Evolutionary conservation across 2,329 filamentous ascomycete species (phyloP), one percentile per base, ranked within the genome.

Genomic region (Xylaria digitata): DNA sequence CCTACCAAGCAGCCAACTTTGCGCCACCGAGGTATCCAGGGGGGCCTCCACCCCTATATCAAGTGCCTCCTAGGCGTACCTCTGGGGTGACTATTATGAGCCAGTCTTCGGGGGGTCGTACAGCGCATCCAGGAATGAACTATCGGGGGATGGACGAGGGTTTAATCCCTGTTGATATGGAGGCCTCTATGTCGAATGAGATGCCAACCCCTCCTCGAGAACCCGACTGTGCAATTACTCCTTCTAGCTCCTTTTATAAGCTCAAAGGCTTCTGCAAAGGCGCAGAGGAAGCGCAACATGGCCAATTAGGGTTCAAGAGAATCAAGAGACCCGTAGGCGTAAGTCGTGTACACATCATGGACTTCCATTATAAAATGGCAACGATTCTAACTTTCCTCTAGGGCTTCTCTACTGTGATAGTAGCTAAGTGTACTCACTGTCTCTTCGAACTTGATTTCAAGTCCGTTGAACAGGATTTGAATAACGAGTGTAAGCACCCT

Each of bases 211-310:
- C 68, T 34, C 59, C 65, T 42, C 71, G 73, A 59, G 72, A 76
- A 54, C 68, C 75, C 11, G 81, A 83, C 52, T 83, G 81, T 69
- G 80, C 71, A 6, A 85, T 87, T 42, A 80, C 76, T 2, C 74
- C 77, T 0, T 71, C 76, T 9, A 86, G 84, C 69, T 87, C 85
- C 0, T 87, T 87, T 68, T 82, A 84, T 56, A 76, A 82, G 9
- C 77, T 84, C 43, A 86, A 85, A 61, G 85, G 85, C 1, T 87
- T 88, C 70, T 88, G 86, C 49, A 81, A 83, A 21, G 86, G 86
- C 1, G 86, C 86, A 6, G 82, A 82, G 53, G 84, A 85, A 17
- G 81, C 84, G 1, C 75, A 83, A 32, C 78, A 79, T 42, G 86
- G 86, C 0, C 82, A 81, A 2, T 74, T 81, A 3, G 85, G 85